Evolutionary conservation across 2,329 filamentous ascomycete species (phyloP), one percentile per base, ranked within the genome.

Genomic region (Cladosporium oxysporum): DNA sequence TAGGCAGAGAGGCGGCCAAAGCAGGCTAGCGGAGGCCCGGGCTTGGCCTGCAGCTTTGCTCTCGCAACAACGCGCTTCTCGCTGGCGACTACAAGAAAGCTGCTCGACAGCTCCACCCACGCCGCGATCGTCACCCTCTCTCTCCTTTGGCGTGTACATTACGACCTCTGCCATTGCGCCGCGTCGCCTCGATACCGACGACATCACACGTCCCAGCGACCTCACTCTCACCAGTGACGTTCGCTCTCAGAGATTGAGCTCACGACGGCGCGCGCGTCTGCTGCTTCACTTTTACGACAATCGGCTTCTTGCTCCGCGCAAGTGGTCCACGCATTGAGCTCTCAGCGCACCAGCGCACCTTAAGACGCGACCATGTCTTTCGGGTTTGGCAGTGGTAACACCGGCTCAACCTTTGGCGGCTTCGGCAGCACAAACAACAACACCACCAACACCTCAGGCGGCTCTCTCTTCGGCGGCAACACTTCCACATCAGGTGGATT

Each of bases 331-430:
- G 26, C 33, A 55, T 47, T 47, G 35, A 55, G 26, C 50, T 29
- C 35, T 21, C 50, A 21, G 50, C 50, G 50, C 61, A 57, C 23
- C 35, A 28, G 61, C 61, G 50, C 61, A 41, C 11, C 35, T 47
- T 33, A 53, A 23, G 28, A 55, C 61, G 50, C 50, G 29, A 63
- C 23, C 26, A 65, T 65, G 63, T 65, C 63, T 58, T 65, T 65
- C 63, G 63, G 63, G 29, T 79, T 79, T 58, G 76, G 77, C 26
- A 69, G 72, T 64, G 71, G 71, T 47, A 74, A 72, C 57, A 75
- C 74, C n/a, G 69, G 74, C 62, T 75, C 76, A 14, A 74, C 72
- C 26, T 76, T 76, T 52, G 70, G 68, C 58, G 64, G 64, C 49
- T 66, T 66, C 28, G 64, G 64, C 47, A 62, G 37, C 58, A 62